A percentile compares a stretch with the other conserved stretches of the same genome.
These are phyloP conservation scores for Porphyrellus cyaneotinctus DNA, from an alignment of 768 basidiomycete genomes.

Conservation along the genomic window DNA sequence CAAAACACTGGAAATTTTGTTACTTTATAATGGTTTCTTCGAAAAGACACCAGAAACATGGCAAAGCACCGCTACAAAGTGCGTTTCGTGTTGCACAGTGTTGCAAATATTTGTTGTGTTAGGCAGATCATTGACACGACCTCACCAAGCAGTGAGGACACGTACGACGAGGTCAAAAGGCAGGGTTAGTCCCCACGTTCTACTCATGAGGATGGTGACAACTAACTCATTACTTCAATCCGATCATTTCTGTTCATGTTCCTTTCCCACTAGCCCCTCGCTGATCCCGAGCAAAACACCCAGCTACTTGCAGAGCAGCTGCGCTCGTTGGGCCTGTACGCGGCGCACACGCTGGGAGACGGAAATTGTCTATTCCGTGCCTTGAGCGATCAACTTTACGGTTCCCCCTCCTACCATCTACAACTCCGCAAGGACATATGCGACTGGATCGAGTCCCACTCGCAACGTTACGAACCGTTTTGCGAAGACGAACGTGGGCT, in stretches of 20 bases:
- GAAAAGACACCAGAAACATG: conserved; percentile 38
- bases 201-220: conserved; percentile 14
- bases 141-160: conserved; percentile 43
- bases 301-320: conserved; percentile 70
- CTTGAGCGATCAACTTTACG: conserved; percentile 82
- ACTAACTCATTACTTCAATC: conserved; percentile 15
- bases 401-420: conserved; percentile 64
- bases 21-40: conserved; percentile 40
- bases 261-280: conserved; percentile 33
- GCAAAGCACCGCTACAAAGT: conserved; percentile 37
- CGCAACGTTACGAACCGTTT: conserved; percentile 77
- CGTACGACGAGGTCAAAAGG: conserved; percentile 59
- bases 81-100: conserved; percentile 31
- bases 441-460: conserved; percentile 71
- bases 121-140: conserved; percentile 23
- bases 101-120: conserved; percentile 27
- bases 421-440: conserved; percentile 73
- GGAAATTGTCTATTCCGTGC: conserved; percentile 95
- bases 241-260: conserved; percentile 10
- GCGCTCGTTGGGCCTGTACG: conserved; percentile 74
- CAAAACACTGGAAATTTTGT: conserved; percentile 27
- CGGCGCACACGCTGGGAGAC: conserved; percentile 82
- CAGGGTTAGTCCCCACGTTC: conserved; percentile 42
- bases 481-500: conserved; percentile 82
- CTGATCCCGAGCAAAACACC: conserved; percentile 62